These are phyloP conservation scores for Sinapis alba DNA, from an alignment of 441 rosid genomes.

Conservation along the genomic window DNA sequence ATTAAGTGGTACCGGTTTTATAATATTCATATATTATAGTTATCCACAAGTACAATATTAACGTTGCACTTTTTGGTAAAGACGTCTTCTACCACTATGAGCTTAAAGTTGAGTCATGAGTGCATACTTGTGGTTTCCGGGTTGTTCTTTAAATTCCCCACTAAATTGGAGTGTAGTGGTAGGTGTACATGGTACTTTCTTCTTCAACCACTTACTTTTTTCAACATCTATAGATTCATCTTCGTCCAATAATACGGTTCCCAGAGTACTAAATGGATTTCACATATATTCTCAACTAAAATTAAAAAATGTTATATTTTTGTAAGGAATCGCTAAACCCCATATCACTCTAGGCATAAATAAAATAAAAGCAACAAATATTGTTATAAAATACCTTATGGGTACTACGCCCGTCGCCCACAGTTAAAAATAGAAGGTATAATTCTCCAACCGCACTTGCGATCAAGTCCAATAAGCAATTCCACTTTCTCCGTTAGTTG, in stretches of 20 bases:
- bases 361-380: too few relatives aligned
- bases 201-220: not conserved
- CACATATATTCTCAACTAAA: conserved; percentile 2
- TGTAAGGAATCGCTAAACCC: not conserved
- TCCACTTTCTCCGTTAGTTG: not conserved
- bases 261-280: not conserved
- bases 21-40: too few relatives aligned
- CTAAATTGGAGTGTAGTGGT: not conserved
- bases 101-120: not conserved
- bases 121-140: not conserved
- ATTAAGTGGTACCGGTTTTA: too few relatives aligned
- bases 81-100: not conserved
- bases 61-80: too few relatives aligned
- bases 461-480: not conserved
- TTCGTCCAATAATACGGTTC: not conserved
- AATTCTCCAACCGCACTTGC: not conserved
- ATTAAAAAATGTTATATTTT: not conserved
- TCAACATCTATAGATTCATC: not conserved
- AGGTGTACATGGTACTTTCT: not conserved
- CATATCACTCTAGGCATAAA: not conserved
- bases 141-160: not conserved
- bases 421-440: not conserved
- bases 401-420: too few relatives aligned
- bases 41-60: too few relatives aligned
- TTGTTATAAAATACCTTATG: too few relatives aligned